Percentiles rank a stretch among this genome's conserved stretches.
phyloP scores from a whole-genome alignment of 176 grass and related monocot species.

The Coix lacrymajobi region DNA sequence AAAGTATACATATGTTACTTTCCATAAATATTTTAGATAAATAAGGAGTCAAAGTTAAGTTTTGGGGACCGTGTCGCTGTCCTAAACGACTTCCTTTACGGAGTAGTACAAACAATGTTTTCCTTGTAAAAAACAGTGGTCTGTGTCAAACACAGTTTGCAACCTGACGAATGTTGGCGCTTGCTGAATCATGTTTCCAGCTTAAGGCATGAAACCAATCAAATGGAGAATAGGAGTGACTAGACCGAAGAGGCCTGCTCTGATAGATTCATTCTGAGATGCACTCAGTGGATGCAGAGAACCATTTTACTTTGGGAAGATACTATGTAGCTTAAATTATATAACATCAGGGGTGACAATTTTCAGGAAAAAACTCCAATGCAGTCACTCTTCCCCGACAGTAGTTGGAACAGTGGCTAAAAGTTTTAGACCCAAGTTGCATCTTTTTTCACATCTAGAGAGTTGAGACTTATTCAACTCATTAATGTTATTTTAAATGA shows the following conservation, averaged over 20 bases:
- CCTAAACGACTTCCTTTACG: no score
- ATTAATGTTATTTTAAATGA: not conserved
- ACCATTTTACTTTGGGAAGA: not conserved
- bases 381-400: not conserved
- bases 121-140: not conserved
- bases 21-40: no score
- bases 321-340: not conserved
- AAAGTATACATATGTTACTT: no score
- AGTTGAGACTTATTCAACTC: not conserved
- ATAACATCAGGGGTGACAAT: not conserved
- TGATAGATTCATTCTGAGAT: not conserved
- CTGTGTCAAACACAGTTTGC: not conserved
- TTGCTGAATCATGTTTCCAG: not conserved
- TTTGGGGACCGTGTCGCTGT: no score
- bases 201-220: not conserved
- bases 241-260: not conserved
- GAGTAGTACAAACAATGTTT: not conserved
- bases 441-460: not conserved
- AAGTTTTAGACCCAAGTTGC: not conserved
- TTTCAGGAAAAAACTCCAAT: not conserved
- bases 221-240: not conserved
- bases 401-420: not conserved
- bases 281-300: not conserved
- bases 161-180: not conserved
- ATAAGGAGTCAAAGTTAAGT: no score